Evolutionary conservation across 495 filamentous ascomycete genomes (phyloP).

Genomic region (Talaromyces proteolyticus): DNA sequence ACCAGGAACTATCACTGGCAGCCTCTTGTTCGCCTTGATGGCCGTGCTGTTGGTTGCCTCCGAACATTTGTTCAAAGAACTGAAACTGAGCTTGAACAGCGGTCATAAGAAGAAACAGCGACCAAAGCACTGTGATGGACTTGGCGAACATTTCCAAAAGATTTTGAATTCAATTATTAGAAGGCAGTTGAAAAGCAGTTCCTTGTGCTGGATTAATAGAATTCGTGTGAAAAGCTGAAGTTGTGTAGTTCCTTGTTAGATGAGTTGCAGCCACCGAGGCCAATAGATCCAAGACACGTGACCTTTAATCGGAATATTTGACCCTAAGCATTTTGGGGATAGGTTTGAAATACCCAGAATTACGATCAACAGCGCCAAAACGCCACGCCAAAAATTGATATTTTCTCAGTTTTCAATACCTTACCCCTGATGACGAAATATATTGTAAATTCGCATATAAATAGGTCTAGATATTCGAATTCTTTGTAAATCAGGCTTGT

Average conservation of each 20-base stretch:
- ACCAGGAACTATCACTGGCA: constrained; percentile 70
- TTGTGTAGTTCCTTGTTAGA: background rate
- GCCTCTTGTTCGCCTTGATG: constrained; percentile 62
- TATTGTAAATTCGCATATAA: too few species aligned
- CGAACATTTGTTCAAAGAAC: constrained; percentile 87
- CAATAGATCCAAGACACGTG: constrained; percentile 1
- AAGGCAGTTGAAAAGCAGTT: too few species aligned
- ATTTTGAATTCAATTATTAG: too few species aligned
- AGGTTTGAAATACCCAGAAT: too few species aligned
- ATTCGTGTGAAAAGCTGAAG: background rate
- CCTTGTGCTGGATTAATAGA: background rate
- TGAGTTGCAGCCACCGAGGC: constrained; percentile 18
- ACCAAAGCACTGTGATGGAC: constrained; percentile 23
- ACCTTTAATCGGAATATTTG: background rate
- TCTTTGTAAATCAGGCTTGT: too few species aligned
- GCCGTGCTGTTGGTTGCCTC: constrained; percentile 50
- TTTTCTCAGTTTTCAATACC: too few species aligned
- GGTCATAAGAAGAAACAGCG: constrained; percentile 43
- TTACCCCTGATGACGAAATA: too few species aligned
- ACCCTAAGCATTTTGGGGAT: too few species aligned
- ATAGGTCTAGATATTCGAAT: too few species aligned
- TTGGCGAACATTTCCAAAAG: constrained; percentile 21
- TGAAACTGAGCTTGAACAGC: constrained; percentile 67
- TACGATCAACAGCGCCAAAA: too few species aligned
- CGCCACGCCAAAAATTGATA: too few species aligned